Percentiles rank a stretch among this genome's conserved stretches.
These are phyloP conservation scores for Tulasnella sp. DNA, from an alignment of 768 basidiomycete species.

Conservation along the genomic window DNA sequence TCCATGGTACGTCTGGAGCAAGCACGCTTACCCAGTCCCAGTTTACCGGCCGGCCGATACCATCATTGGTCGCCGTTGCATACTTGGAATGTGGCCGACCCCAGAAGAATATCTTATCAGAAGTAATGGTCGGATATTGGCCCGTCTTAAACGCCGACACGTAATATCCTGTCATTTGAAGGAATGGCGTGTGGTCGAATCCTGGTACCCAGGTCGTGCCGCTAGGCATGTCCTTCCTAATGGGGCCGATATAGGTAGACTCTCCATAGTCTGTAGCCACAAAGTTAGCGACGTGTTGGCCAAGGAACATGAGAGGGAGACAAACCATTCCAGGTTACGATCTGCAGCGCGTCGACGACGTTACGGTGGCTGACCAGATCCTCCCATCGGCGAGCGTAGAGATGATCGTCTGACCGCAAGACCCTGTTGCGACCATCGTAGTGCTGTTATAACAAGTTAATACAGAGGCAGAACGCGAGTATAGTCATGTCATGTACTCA, in stretches of 20 bases:
- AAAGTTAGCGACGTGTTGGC: neutral
- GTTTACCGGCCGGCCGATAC: slow-evolving; percentile 28
- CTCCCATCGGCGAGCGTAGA: slow-evolving; percentile 59
- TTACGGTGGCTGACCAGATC: slow-evolving; percentile 47
- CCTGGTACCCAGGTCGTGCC: slow-evolving; percentile 64
- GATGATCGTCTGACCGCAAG: slow-evolving; percentile 54
- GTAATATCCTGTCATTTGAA: slow-evolving; percentile 36
- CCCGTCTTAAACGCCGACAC: slow-evolving; percentile 57
- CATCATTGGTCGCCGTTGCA: slow-evolving; percentile 35
- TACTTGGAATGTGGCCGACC: slow-evolving; percentile 55
- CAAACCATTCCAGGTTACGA: slow-evolving; percentile 57
- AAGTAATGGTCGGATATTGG: slow-evolving; percentile 47
- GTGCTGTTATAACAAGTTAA: slow-evolving; percentile 31
- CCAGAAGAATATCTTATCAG: slow-evolving; percentile 43
- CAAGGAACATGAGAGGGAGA: neutral
- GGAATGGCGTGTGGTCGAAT: slow-evolving; percentile 36
- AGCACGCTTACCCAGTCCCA: slow-evolving; percentile 32
- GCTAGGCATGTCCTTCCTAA: slow-evolving; percentile 50
- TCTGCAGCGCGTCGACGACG: slow-evolving; percentile 43
- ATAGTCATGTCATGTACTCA: slow-evolving; percentile 6
- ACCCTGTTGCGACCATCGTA: slow-evolving; percentile 50
- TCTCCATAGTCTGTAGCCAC: slow-evolving; percentile 51
- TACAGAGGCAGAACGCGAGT: neutral
- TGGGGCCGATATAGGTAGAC: slow-evolving; percentile 64
- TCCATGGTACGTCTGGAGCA: neutral